Evolutionary conservation across 331 rosid genomes (phyloP).

Genomic region (Arachis monticola): DNA sequence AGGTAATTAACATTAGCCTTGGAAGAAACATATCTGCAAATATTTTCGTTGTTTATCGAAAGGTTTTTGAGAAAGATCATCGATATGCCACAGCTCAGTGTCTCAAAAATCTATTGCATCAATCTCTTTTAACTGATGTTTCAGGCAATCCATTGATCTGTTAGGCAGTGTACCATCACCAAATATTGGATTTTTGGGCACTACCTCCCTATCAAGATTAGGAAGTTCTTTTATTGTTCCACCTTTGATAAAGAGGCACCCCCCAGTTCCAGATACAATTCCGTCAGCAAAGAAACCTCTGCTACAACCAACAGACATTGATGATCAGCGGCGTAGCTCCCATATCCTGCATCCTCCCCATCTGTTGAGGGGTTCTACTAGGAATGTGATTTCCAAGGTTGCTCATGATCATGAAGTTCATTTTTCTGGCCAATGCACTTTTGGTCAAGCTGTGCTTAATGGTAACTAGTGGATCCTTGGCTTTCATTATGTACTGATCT

Average conservation of each 20-base stretch:
- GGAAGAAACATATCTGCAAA: background rate
- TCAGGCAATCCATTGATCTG: constrained; percentile 96
- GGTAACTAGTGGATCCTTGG: constrained; percentile 50
- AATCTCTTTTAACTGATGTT: constrained; percentile 32
- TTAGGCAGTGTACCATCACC: constrained; percentile 89
- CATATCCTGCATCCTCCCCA: constrained; percentile 54
- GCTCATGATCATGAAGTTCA: constrained; percentile 61
- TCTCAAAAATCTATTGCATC: background rate
- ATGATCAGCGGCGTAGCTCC: constrained; percentile 49
- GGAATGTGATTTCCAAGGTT: constrained; percentile 53
- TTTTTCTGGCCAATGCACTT: constrained; percentile 68
- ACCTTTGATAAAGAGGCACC: constrained; percentile 68
- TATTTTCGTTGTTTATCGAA: background rate
- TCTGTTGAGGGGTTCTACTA: constrained; percentile 47
- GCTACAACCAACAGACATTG: constrained; percentile 46
- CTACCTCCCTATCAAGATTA: constrained; percentile 67
- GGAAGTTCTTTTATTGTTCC: constrained; percentile 82
- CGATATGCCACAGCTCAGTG: background rate
- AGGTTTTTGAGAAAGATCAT: background rate
- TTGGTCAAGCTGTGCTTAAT: constrained; percentile 77
- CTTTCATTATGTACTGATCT: background rate
- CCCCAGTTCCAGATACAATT: constrained; percentile 66
- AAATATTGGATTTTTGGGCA: constrained; percentile 77
- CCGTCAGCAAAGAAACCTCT: constrained; percentile 56
- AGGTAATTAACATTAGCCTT: background rate